These are phyloP conservation scores for Globisporangium paddicum DNA, from an alignment of 352 stramenopile species.

Conservation along the genomic window DNA sequence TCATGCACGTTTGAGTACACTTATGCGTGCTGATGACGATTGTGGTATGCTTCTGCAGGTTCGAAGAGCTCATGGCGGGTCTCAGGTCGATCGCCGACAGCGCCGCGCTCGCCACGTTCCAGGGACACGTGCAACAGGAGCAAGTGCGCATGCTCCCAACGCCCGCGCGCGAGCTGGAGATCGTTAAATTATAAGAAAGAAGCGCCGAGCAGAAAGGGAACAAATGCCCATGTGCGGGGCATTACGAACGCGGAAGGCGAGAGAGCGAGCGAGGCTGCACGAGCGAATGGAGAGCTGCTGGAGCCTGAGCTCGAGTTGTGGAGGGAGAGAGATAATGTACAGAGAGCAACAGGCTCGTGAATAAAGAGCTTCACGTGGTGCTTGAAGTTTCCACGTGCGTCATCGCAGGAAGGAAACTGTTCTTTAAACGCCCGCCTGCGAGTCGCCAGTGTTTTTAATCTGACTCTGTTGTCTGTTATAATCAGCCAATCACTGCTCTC, in stretches of 20 bases:
- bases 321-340: background rate
- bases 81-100: slow-evolving; percentile 21
- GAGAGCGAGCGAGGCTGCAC: background rate
- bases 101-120: slow-evolving; percentile 19
- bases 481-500: background rate
- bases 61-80: slow-evolving; percentile 23
- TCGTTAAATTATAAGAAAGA: slow-evolving; percentile 31
- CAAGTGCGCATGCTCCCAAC: slow-evolving; percentile 16
- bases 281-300: background rate
- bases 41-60: slow-evolving; percentile 12
- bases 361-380: background rate
- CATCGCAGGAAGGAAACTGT: background rate
- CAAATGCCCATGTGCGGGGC: background rate
- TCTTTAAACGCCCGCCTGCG: no score
- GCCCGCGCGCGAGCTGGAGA: slow-evolving; percentile 31
- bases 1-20: background rate
- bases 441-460: no score
- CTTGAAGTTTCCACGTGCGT: slow-evolving; percentile 1
- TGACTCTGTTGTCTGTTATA: no score
- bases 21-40: background rate
- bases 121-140: slow-evolving; percentile 18
- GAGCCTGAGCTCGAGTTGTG: background rate
- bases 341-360: background rate
- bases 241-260: background rate
- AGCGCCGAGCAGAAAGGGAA: background rate